Conservation (phyloP, 73 alveolate genomes). For the Stentor coeruleus region DNA sequence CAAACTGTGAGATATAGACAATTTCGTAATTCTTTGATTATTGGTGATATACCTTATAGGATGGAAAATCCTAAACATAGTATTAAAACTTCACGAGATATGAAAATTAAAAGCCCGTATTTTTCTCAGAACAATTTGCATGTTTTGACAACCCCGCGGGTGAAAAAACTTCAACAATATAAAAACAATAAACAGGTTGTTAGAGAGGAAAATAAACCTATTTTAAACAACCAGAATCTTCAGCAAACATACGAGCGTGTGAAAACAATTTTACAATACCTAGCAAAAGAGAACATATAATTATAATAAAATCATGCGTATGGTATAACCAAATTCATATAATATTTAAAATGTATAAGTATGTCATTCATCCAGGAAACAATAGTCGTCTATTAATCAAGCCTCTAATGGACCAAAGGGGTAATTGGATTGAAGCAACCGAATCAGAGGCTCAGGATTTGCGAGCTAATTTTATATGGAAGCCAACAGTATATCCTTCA, state of each 20-base stretch:
- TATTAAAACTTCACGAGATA: neutral
- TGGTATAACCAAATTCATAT: neutral
- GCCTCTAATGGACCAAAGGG: slow-evolving; percentile 40
- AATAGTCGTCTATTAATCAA: neutral
- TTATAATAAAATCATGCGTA: too few species aligned
- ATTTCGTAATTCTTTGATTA: neutral
- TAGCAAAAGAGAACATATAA: too few species aligned
- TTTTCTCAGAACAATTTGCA: neutral
- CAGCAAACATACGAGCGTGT: too few species aligned
- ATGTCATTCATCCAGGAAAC: neutral
- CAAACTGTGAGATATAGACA: neutral
- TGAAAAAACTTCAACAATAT: too few species aligned
- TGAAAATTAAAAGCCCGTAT: slow-evolving; percentile 6
- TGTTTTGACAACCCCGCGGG: neutral
- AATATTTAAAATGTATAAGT: neutral
- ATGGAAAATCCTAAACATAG: neutral
- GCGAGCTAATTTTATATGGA: slow-evolving; percentile 49
- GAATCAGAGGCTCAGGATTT: slow-evolving; percentile 33
- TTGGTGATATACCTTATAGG: neutral
- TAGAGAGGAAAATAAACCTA: too few species aligned
- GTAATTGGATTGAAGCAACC: slow-evolving; percentile 57
- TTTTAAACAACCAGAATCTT: too few species aligned
- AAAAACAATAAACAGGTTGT: too few species aligned
- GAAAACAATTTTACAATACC: too few species aligned
- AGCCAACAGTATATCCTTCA: slow-evolving; percentile 39